Percentiles rank a stretch among this genome's conserved stretches.
phyloP scores from a whole-genome alignment of 169 alveolate genomes.

The Besnoitia besnoiti region DNA sequence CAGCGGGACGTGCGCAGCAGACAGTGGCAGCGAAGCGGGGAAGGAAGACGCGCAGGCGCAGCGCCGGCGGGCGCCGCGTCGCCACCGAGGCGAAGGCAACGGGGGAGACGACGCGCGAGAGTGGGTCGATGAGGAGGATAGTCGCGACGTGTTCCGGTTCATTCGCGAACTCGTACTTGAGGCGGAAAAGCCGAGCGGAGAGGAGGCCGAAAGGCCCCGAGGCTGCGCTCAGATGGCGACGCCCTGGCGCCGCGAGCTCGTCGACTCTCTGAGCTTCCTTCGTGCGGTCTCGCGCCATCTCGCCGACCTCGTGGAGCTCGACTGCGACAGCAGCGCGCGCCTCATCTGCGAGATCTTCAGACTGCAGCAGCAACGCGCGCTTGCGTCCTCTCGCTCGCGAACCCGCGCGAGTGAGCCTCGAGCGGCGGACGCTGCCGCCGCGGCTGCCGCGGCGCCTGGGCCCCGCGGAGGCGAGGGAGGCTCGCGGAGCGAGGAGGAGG shows the following conservation, averaged over 20 bases:
- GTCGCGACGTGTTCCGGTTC: background rate
- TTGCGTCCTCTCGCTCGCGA: too few relatives aligned
- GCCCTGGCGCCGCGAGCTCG: background rate
- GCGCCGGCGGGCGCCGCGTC: background rate
- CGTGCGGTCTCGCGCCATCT: background rate
- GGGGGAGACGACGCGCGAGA: background rate
- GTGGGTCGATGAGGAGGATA: background rate
- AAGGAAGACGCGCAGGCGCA: background rate
- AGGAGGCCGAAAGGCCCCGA: background rate
- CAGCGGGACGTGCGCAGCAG: background rate
- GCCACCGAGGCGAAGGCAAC: too few relatives aligned
- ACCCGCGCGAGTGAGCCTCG: too few relatives aligned
- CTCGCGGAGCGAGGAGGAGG: background rate
- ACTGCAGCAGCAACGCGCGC: background rate
- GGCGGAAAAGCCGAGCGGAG: background rate
- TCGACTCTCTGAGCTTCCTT: background rate
- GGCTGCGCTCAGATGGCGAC: background rate
- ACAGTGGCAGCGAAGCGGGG: background rate
- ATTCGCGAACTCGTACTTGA: background rate
- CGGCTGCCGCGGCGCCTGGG: background rate
- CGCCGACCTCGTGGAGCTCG: constrained; percentile 2
- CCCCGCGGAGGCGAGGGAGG: background rate
- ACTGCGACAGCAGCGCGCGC: constrained; percentile 1
- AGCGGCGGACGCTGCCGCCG: background rate
- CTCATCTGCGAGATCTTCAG: constrained; percentile 12